phyloP scores from a whole-genome alignment of 768 basidiomycete genomes.

The Hygrocybe punicea region DNA sequence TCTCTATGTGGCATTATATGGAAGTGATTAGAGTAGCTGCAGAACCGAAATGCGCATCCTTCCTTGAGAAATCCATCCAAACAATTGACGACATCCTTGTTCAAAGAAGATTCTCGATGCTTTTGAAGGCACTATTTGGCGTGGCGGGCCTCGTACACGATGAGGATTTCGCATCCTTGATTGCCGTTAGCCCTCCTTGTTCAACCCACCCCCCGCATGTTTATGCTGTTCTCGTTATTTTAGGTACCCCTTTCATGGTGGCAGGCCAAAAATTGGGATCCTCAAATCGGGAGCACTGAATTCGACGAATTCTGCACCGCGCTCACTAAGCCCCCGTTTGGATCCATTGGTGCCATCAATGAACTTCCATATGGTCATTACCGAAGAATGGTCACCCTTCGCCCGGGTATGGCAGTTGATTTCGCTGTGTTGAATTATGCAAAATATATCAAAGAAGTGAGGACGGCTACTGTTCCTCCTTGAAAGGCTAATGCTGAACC shows the following conservation, averaged over 20 bases:
- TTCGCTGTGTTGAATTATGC: slow-evolving; percentile 70
- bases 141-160: slow-evolving; percentile 64
- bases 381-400: slow-evolving; percentile 46
- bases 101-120: slow-evolving; percentile 41
- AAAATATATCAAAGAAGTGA: slow-evolving; percentile 67
- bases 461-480: slow-evolving; percentile 6
- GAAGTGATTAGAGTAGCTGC: slow-evolving; percentile 73
- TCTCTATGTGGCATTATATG: slow-evolving; percentile 86
- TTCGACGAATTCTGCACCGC: slow-evolving; percentile 70
- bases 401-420: slow-evolving; percentile 50
- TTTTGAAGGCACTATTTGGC: slow-evolving; percentile 76
- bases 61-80: slow-evolving; percentile 54
- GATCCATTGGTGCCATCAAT: slow-evolving; percentile 27
- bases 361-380: slow-evolving; percentile 47
- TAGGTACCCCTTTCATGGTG: slow-evolving; percentile 65
- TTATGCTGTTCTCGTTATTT: background rate
- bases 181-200: slow-evolving; percentile 45
- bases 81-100: slow-evolving; percentile 62
- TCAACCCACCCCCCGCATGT: background rate
- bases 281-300: slow-evolving; percentile 52
- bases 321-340: slow-evolving; percentile 46
- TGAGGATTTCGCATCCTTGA: slow-evolving; percentile 70
- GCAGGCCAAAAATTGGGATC: slow-evolving; percentile 90
- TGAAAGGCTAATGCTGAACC: background rate
- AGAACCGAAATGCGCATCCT: slow-evolving; percentile 56